Evolutionary conservation across 768 basidiomycete species (phyloP), one percentile per base, ranked within the genome.

Genomic region (Terana coerulea): DNA sequence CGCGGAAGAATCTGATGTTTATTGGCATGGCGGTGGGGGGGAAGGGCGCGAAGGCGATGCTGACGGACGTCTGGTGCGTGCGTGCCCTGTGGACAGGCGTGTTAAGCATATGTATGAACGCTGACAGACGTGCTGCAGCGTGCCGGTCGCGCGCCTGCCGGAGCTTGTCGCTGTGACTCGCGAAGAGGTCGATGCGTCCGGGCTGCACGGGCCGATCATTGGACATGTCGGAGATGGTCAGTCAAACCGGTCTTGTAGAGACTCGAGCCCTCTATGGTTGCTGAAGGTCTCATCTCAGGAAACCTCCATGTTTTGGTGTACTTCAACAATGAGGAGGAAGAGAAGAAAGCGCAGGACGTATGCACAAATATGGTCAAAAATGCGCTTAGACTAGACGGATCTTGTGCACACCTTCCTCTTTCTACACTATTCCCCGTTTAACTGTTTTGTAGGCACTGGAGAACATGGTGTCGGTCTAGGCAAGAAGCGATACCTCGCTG

Each of bases 391-490:
- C 71, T 89, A 45, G 87, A 88, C 55, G 87, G 87, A 17, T 88
- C 87, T 35, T 89, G 87, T 85, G 54, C 57, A 76, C 65, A 6
- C 31, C n/a, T 36, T 50, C 22, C 47, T 41, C 26, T 21, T 12
- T 17, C 15, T 9, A 17, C 22, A n/a, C n/a, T 21, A 3, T 41
- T 21, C 25, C 6, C 8, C 22, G 8, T 24, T 30, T 57, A 15
- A 19, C n/a, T n/a, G 24, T 26, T 28, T 30, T 37, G 14, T 29
- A 85, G 84, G 83, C 58, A 86, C 84, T 0, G 88, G 88, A 3
- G 91, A 94, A 60, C 91, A 94, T 61, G 92, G 91, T 2, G 88
- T 94, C 6, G 92, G 91, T 0, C 72, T 93, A 10, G 91, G 91
- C 5, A 94, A 94, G 72, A 80, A 79, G 52, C 75, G 85, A 53